These are phyloP conservation scores for Zygosaccharomyces sapae DNA, from an alignment of 1,139 yeast species.

Conservation along the genomic window DNA sequence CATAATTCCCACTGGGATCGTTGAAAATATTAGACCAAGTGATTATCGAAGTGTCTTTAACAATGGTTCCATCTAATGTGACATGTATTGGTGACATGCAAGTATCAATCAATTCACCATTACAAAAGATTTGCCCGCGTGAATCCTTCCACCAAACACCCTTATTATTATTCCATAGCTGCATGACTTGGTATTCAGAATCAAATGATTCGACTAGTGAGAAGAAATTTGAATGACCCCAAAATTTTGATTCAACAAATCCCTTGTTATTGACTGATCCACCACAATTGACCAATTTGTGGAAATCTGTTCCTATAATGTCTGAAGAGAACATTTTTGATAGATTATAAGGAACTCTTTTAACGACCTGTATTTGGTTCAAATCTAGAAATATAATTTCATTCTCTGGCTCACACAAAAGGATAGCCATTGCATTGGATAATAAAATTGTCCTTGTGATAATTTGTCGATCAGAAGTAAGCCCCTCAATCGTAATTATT, in stretches of 20 bases:
- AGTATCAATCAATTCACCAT: background rate
- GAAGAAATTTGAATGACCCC: constrained; percentile 8
- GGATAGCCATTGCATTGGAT: background rate
- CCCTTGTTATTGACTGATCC: constrained; percentile 17
- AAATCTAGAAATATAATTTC: constrained; percentile 6
- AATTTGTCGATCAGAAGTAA: background rate
- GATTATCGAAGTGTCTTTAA: constrained; percentile 4
- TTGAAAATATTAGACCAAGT: constrained; percentile 9
- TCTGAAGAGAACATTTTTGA: constrained; percentile 13
- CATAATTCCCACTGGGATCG: constrained; percentile 9
- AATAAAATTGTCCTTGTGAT: background rate
- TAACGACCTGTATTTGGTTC: background rate
- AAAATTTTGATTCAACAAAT: constrained; percentile 9
- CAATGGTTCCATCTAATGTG: constrained; percentile 3
- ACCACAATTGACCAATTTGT: constrained; percentile 14
- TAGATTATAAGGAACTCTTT: constrained; percentile 1
- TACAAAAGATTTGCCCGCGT: constrained; percentile 8
- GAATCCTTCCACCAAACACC: constrained; percentile 13
- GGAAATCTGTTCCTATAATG: constrained; percentile 11
- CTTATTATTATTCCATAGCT: constrained; percentile 8
- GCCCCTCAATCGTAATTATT: background rate
- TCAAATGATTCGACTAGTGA: background rate
- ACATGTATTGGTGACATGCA: constrained; percentile 2
- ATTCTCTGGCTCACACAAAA: background rate
- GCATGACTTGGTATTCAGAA: constrained; percentile 1